A percentile compares a stretch with the other conserved stretches of the same genome.
These are phyloP conservation scores for Thozetella sp. DNA, from an alignment of 495 filamentous ascomycete genomes.

Conservation along the genomic window DNA sequence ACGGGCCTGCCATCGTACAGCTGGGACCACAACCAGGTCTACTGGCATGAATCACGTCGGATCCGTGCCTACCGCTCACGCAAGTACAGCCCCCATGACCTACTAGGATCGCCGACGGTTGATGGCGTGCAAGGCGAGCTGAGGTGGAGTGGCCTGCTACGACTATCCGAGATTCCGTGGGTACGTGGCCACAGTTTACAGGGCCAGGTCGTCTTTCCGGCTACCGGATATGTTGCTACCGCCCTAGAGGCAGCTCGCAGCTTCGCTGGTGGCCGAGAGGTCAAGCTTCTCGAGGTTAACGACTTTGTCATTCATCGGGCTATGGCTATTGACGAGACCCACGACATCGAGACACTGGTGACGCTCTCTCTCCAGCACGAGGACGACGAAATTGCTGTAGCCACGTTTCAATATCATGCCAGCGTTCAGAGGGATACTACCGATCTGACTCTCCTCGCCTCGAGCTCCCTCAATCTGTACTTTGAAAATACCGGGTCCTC, in stretches of 20 bases:
- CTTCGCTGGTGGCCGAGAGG: neutral
- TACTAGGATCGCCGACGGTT: slow-evolving; percentile 34
- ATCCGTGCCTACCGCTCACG: slow-evolving; percentile 20
- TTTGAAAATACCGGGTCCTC: neutral
- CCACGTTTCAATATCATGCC: slow-evolving; percentile 15
- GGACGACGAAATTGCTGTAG: neutral
- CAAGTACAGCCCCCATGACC: slow-evolving; percentile 28
- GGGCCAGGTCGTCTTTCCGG: slow-evolving; percentile 51
- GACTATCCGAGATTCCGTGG: slow-evolving; percentile 40
- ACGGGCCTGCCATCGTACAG: slow-evolving; percentile 47
- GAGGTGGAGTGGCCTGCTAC: slow-evolving; percentile 43
- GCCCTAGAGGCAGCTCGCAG: slow-evolving; percentile 42
- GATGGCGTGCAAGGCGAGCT: slow-evolving; percentile 30
- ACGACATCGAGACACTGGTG: slow-evolving; percentile 16
- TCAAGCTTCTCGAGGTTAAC: slow-evolving; percentile 14
- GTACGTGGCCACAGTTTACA: slow-evolving; percentile 39
- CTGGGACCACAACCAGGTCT: slow-evolving; percentile 45
- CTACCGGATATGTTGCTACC: slow-evolving; percentile 46
- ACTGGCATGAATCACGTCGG: slow-evolving; percentile 48
- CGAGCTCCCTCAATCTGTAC: neutral
- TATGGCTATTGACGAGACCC: slow-evolving; percentile 14
- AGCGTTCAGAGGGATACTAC: slow-evolving; percentile 6
- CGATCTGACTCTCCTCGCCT: neutral
- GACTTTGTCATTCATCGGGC: slow-evolving; percentile 15
- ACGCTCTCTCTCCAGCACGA: slow-evolving; percentile 8